Evolutionary conservation across 805 yeast genomes (phyloP).

Genomic region (Kluyveromyces dobzhanskii): DNA sequence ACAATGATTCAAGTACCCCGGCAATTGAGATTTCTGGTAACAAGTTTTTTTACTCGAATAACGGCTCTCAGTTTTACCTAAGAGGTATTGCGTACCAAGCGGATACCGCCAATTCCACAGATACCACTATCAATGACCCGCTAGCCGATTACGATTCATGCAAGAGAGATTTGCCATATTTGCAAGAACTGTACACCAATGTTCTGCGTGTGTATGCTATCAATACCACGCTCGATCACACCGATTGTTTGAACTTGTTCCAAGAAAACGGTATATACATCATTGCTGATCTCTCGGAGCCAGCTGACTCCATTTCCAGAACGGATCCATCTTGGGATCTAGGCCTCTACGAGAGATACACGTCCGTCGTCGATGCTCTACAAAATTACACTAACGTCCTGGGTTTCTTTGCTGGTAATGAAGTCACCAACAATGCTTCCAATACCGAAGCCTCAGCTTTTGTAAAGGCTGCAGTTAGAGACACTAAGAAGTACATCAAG

Average conservation of each 20-base stretch:
- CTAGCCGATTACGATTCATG: slow-evolving; percentile 50
- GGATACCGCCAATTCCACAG: slow-evolving; percentile 40
- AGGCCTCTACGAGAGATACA: slow-evolving; percentile 52
- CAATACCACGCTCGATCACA: slow-evolving; percentile 47
- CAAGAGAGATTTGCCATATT: slow-evolving; percentile 57
- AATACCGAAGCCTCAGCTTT: slow-evolving; percentile 64
- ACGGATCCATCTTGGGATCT: slow-evolving; percentile 50
- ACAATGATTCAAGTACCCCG: slow-evolving; percentile 26
- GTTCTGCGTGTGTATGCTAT: slow-evolving; percentile 63
- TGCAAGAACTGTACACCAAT: slow-evolving; percentile 49
- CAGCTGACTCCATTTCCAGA: slow-evolving; percentile 50
- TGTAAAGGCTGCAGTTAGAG: slow-evolving; percentile 71
- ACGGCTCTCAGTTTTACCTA: slow-evolving; percentile 63
- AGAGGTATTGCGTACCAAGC: slow-evolving; percentile 69
- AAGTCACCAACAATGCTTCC: slow-evolving; percentile 52
- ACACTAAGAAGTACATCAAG: slow-evolving; percentile 53
- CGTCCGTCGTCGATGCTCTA: slow-evolving; percentile 53
- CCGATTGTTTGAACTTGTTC: slow-evolving; percentile 51
- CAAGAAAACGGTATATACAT: slow-evolving; percentile 63
- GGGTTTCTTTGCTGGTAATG: slow-evolving; percentile 76
- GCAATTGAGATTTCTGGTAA: slow-evolving; percentile 59
- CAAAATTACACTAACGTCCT: slow-evolving; percentile 55
- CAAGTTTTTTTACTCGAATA: slow-evolving; percentile 60
- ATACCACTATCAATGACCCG: slow-evolving; percentile 47
- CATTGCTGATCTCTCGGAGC: slow-evolving; percentile 63